Conservation (phyloP, 2,329 filamentous ascomycete genomes). For the Ceratocystis cacaofunesta region DNA sequence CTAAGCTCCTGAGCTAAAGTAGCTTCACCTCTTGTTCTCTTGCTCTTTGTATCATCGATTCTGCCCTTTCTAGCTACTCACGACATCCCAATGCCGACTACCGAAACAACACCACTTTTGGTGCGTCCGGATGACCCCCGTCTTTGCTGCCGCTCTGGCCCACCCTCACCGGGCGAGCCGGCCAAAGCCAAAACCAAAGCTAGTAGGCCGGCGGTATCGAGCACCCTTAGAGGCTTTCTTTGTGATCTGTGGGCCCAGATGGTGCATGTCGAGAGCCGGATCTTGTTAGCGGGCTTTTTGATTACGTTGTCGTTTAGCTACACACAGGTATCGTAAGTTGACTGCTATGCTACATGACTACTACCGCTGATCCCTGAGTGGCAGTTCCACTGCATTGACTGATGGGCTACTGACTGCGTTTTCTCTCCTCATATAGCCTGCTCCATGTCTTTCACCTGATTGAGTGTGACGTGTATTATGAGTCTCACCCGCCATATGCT, state of each 20-base stretch:
- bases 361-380: too few relatives aligned
- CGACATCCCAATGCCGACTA: background rate
- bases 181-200: background rate
- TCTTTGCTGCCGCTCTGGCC: background rate
- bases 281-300: constrained; percentile 44
- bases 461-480: constrained; percentile 57
- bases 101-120: background rate
- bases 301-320: constrained; percentile 38
- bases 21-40: background rate
- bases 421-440: constrained; percentile 23
- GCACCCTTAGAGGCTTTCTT: background rate
- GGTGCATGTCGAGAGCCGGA: constrained; percentile 28
- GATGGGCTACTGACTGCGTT: background rate
- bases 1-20: background rate
- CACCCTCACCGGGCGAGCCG: background rate
- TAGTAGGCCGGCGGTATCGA: background rate
- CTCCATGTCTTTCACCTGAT: constrained; percentile 56
- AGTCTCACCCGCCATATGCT: constrained; percentile 36
- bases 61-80: background rate
- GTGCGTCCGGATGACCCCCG: background rate
- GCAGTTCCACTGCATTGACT: background rate
- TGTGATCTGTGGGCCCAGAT: background rate
- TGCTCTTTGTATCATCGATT: background rate
- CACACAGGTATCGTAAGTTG: constrained; percentile 34
- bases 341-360: background rate